Evolutionary conservation across 495 filamentous ascomycete genomes (phyloP).

Genomic region (Chaetomium tenue): DNA sequence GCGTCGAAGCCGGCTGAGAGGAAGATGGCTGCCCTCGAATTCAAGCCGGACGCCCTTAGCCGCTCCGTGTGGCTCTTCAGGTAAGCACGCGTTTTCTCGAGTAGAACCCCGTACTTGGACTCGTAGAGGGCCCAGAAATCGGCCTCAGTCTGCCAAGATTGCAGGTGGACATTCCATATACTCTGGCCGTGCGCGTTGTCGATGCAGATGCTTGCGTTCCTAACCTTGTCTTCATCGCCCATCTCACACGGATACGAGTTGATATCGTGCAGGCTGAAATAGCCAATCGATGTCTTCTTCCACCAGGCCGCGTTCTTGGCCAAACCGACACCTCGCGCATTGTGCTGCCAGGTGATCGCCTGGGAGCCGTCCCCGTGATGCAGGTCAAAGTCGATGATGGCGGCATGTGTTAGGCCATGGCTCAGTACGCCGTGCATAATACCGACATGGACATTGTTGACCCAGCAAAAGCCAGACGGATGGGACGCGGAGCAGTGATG

Average conservation of each 20-base stretch:
- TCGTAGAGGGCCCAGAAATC: conserved; percentile 91
- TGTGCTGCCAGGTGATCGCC: conserved; percentile 84
- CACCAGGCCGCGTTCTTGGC: conserved; percentile 64
- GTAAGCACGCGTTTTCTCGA: conserved; percentile 77
- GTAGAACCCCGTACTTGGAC: conserved; percentile 66
- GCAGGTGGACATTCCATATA: conserved; percentile 94
- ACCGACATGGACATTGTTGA: conserved; percentile 97
- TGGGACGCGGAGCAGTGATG: conserved; percentile 88
- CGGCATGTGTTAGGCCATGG: conserved; percentile 87
- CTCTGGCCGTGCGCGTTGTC: conserved; percentile 88
- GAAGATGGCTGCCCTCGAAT: conserved; percentile 83
- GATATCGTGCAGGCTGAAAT: conserved; percentile 95
- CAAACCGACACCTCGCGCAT: conserved; percentile 56
- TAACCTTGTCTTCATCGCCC: conserved; percentile 85
- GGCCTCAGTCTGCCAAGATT: conserved; percentile 73
- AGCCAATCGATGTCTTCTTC: conserved; percentile 85
- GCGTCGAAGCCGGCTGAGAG: conserved; percentile 95
- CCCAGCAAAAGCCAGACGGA: conserved; percentile 96
- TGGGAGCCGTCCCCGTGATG: conserved; percentile 97
- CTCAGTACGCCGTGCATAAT: conserved; percentile 81
- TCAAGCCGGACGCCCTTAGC: conserved; percentile 49
- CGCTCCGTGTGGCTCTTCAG: conserved; percentile 66
- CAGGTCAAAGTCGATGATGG: conserved; percentile 94
- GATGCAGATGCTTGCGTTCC: conserved; percentile 86
- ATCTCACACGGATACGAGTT: conserved; percentile 94